Conservation (phyloP, 2,329 filamentous ascomycete genomes). For the Pseudogymnoascus sp. region DNA sequence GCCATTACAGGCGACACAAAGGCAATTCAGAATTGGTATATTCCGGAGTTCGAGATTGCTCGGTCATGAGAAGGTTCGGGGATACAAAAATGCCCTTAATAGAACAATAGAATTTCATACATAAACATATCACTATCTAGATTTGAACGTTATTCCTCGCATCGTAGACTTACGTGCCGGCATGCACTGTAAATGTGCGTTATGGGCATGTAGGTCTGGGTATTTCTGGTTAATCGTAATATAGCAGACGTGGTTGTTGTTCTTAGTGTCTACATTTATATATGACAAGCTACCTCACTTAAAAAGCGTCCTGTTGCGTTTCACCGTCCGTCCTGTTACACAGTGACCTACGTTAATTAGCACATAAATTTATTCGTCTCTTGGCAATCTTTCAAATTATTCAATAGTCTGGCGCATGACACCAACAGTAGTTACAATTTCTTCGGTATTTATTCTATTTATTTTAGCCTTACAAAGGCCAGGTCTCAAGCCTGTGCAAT, state of each 20-base stretch:
- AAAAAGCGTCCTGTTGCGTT: neutral
- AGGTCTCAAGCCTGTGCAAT: constrained; percentile 33
- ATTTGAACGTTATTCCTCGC: neutral
- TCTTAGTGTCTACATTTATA: neutral
- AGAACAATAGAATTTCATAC: neutral
- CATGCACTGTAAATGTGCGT: neutral
- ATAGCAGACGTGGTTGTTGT: neutral
- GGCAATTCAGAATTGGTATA: constrained; percentile 46
- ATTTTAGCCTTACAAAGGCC: neutral
- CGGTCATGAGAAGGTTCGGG: constrained; percentile 25
- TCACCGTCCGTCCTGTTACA: neutral
- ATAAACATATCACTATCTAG: constrained; percentile 1
- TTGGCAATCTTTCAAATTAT: neutral
- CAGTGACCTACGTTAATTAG: neutral
- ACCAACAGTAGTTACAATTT: neutral
- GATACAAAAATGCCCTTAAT: neutral
- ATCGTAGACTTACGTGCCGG: neutral
- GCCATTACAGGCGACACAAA: constrained; percentile 41
- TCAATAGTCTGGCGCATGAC: neutral
- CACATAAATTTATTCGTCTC: neutral
- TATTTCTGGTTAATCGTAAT: neutral
- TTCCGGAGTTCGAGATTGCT: constrained; percentile 34
- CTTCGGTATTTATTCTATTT: neutral
- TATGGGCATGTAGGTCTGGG: neutral
- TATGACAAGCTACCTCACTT: neutral